Evolutionary conservation across 192 early-diverging fungal genomes (phyloP).

Genomic region (Backusella circina): DNA sequence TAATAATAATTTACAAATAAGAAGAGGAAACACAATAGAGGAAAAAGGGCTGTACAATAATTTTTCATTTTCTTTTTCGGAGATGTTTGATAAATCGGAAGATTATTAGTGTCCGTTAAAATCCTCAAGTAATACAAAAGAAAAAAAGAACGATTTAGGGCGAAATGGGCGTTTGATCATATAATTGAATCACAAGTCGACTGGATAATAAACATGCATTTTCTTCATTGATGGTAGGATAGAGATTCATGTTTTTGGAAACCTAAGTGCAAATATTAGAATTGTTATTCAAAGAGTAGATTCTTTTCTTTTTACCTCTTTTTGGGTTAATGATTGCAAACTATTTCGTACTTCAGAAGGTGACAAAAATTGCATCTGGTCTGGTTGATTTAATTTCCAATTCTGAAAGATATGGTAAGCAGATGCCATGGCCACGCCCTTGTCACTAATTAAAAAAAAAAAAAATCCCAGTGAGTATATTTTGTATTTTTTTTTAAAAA

Average conservation of each 20-base stretch:
- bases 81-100: neutral
- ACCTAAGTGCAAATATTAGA: neutral
- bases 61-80: neutral
- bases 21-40: neutral
- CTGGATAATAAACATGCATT: conserved; percentile 14
- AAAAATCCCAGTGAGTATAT: neutral
- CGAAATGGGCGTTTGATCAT: conserved; percentile 22
- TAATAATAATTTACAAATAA: neutral
- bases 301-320: neutral
- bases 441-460: conserved; percentile 31
- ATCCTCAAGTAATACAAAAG: neutral
- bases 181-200: conserved; percentile 19
- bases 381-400: conserved; percentile 23
- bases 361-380: neutral
- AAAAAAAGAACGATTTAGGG: conserved; percentile 10
- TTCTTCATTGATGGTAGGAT: conserved; percentile 14
- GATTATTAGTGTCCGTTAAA: neutral
- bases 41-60: neutral
- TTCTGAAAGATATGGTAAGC: conserved; percentile 33
- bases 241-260: neutral
- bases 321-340: conserved; percentile 8
- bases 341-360: neutral
- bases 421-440: conserved; percentile 31
- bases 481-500: neutral
- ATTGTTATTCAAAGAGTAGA: neutral